Conservation (phyloP, 2,329 filamentous ascomycete species). For the Penicillium sp. region DNA sequence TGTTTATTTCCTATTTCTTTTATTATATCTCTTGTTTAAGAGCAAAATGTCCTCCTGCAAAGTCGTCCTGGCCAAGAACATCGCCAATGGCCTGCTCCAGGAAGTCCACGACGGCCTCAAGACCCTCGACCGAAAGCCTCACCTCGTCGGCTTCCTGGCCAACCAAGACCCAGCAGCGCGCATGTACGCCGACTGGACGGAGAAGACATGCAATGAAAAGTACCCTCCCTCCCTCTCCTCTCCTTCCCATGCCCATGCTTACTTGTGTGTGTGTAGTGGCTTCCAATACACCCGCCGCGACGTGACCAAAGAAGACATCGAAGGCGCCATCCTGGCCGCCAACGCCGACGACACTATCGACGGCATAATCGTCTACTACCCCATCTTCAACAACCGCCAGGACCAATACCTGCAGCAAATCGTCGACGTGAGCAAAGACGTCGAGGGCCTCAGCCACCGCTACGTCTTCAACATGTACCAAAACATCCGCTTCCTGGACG, state of each 20-base stretch:
- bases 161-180: slow-evolving; percentile 86
- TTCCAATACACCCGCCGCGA: slow-evolving; percentile 83
- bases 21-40: neutral
- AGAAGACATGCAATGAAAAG: slow-evolving; percentile 95
- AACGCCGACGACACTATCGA: slow-evolving; percentile 75
- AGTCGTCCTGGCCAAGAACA: slow-evolving; percentile 81
- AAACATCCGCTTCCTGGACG: slow-evolving; percentile 91
- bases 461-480: slow-evolving; percentile 99
- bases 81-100: slow-evolving; percentile 73
- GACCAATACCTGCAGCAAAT: slow-evolving; percentile 96
- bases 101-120: slow-evolving; percentile 75
- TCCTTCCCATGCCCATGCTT: neutral
- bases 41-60: slow-evolving; percentile 63
- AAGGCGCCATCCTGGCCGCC: slow-evolving; percentile 80
- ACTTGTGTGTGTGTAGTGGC: slow-evolving; percentile 54
- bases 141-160: slow-evolving; percentile 85
- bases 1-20: neutral
- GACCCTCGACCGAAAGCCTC: slow-evolving; percentile 68
- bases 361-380: slow-evolving; percentile 96
- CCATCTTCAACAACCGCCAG: slow-evolving; percentile 85
- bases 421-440: slow-evolving; percentile 84
- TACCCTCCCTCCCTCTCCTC: slow-evolving; percentile 33
- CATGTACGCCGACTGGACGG: slow-evolving; percentile 95
- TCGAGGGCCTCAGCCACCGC: slow-evolving; percentile 88
- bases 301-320: slow-evolving; percentile 81